Evolutionary conservation across 768 basidiomycete species (phyloP).

Genomic region (Rubroboletus satanas): DNA sequence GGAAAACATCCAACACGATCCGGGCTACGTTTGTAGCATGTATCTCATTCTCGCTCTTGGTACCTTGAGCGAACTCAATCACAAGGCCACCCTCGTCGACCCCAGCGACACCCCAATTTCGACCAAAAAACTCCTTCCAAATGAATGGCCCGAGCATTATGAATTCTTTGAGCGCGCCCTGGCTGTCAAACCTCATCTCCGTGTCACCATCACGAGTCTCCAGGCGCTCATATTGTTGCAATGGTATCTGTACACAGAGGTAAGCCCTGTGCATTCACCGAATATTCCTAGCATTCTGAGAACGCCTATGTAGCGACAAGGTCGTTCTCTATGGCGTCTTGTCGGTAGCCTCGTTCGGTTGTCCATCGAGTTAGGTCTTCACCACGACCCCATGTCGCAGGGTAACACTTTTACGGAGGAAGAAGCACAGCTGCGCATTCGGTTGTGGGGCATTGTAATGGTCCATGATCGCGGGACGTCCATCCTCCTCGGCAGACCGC

Average conservation of each 20-base stretch:
- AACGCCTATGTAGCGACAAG: constrained; percentile 60
- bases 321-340: constrained; percentile 84
- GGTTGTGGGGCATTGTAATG: constrained; percentile 81
- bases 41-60: constrained; percentile 79
- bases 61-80: constrained; percentile 77
- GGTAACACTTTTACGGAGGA: constrained; percentile 61
- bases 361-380: constrained; percentile 78
- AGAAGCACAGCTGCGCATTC: constrained; percentile 74
- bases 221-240: constrained; percentile 82
- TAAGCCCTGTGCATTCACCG: constrained; percentile 28
- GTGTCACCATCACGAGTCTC: constrained; percentile 76
- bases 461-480: constrained; percentile 87
- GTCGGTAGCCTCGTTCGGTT: constrained; percentile 82
- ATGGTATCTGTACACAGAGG: constrained; percentile 89
- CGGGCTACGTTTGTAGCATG: constrained; percentile 73
- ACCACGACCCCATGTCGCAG: constrained; percentile 77
- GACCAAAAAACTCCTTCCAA: constrained; percentile 55
- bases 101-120: constrained; percentile 33
- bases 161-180: constrained; percentile 83
- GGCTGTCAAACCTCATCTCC: constrained; percentile 73
- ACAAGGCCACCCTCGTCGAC: constrained; percentile 55
- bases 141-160: constrained; percentile 73
- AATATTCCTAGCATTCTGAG: constrained; percentile 2
- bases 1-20: constrained; percentile 53
- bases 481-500: constrained; percentile 79